Evolutionary conservation across 176 grass and related monocot genomes (phyloP), one percentile per base, ranked within the genome.

Genomic region (Leersia perrieri): DNA sequence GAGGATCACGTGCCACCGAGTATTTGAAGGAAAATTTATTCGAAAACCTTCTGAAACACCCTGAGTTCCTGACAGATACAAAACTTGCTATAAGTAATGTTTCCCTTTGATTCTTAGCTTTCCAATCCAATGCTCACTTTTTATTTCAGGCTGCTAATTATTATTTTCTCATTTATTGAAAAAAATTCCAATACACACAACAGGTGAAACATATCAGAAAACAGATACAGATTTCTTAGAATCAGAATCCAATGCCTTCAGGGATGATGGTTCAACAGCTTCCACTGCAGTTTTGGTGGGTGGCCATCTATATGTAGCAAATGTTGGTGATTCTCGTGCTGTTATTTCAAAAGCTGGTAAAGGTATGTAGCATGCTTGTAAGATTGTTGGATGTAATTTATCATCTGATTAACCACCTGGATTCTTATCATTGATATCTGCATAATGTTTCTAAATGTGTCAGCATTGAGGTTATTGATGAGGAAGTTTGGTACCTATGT

Each of bases 261-360:
- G 96, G 79, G 92, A 99, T 86, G 96, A 99, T 81, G 92, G 96
- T 29, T 99, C 92, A 11, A 99, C 92, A 69, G 90, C 92, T 82
- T 93, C 88, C 33, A 90, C 92, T 84, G 96, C 90, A 69, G 85
- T 99, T 91, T 91, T 99, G 75, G 90, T 98, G 63, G 92, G 92
- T 47, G 86, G 77, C 84, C 87, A 86, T 82, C 66, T 95, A 66
- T 99, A 93, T 88, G 92, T 99, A 77, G 96, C 96, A 89, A 99
- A 93, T 91, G 96, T 98, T 62, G 96, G 90, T 80, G 92, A 95
- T 84, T 99, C 96, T 66, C 90, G 92, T 63, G 84, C 90, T 78
- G 96, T 99, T 60, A 82, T 99, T 85, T 95, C 87, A 60, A 99
- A 95, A 91, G 86, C 79, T 41, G 90, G 92, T 61, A 86, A 95